These are phyloP conservation scores for Amphicarpaea edgeworthii DNA, from an alignment of 306 rosid genomes.

Conservation along the genomic window DNA sequence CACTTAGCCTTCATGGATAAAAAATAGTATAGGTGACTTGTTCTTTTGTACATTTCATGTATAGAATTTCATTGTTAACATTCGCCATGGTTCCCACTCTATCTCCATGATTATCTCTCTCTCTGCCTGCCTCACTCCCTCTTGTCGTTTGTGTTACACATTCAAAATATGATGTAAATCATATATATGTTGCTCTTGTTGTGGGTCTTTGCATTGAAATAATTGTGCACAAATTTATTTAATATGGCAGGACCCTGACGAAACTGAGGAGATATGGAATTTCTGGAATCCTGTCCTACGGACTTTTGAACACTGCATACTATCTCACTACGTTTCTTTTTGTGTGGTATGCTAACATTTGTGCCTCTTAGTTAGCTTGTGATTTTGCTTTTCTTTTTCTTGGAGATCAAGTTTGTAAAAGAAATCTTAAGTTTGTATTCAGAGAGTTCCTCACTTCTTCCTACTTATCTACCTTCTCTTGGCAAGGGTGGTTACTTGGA, in stretches of 20 bases:
- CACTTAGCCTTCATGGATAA: background rate
- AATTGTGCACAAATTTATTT: conserved; percentile 41
- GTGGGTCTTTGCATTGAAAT: conserved; percentile 12
- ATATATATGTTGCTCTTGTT: conserved; percentile 27
- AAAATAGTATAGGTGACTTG: conserved; percentile 13
- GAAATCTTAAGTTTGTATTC: conserved; percentile 20
- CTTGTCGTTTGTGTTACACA: background rate
- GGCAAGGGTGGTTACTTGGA: background rate
- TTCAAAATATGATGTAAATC: conserved; percentile 17
- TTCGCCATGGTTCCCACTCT: conserved; percentile 10
- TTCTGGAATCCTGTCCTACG: conserved; percentile 86
- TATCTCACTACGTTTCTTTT: conserved; percentile 80
- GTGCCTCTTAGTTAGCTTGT: background rate
- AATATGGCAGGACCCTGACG: conserved; percentile 62
- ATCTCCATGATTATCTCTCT: background rate
- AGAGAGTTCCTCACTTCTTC: conserved; percentile 10
- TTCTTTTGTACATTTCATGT: background rate
- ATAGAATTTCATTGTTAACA: background rate
- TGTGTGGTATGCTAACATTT: conserved; percentile 71
- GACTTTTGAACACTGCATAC: conserved; percentile 86
- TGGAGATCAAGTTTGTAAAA: background rate
- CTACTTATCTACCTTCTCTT: conserved; percentile 15
- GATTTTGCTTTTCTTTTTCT: conserved; percentile 25
- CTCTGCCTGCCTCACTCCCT: background rate
- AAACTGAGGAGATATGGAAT: conserved; percentile 79